phyloP scores from a whole-genome alignment of 148 eudicot species.

The Linanthus parryae region DNA sequence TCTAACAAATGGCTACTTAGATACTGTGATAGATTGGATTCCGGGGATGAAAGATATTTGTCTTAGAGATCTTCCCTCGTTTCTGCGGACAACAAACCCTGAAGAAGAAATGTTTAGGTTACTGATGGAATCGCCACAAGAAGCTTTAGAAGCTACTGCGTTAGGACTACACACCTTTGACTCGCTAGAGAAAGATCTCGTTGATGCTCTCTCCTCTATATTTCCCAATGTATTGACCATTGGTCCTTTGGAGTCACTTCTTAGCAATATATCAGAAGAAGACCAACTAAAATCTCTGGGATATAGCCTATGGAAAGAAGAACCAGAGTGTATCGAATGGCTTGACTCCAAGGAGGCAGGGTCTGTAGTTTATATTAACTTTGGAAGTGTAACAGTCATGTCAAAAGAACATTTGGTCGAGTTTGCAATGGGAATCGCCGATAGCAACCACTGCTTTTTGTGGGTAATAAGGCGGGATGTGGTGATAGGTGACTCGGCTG shows the following conservation, averaged over 20 bases:
- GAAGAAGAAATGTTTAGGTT: conserved; percentile 7
- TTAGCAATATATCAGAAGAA: too few relatives aligned
- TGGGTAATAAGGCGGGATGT: not conserved
- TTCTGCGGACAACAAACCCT: conserved; percentile 1
- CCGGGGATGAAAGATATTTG: conserved; percentile 12
- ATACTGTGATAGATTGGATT: conserved; percentile 8
- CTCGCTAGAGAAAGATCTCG: conserved; percentile 5
- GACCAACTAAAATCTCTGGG: not conserved
- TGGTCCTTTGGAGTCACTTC: conserved; percentile 3
- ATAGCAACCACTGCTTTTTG: not conserved
- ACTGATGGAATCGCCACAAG: conserved; percentile 9
- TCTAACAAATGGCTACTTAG: conserved; percentile 7
- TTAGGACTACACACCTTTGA: conserved; percentile 9
- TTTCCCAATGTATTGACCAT: conserved; percentile 8
- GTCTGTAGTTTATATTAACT: too few relatives aligned
- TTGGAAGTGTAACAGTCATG: too few relatives aligned
- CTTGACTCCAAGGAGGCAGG: conserved; percentile 2
- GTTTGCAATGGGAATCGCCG: too few relatives aligned
- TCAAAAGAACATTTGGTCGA: too few relatives aligned
- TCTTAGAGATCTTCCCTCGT: conserved; percentile 11
- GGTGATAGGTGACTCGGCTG: not conserved
- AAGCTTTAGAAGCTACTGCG: conserved; percentile 13
- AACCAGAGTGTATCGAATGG: conserved; percentile 3
- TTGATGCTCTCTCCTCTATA: conserved; percentile 5
- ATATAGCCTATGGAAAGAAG: conserved; percentile 4